Percentiles rank a stretch among this genome's conserved stretches.
These are phyloP conservation scores for Phytophthora cactorum DNA, from an alignment of 352 stramenopile species.

Conservation along the genomic window DNA sequence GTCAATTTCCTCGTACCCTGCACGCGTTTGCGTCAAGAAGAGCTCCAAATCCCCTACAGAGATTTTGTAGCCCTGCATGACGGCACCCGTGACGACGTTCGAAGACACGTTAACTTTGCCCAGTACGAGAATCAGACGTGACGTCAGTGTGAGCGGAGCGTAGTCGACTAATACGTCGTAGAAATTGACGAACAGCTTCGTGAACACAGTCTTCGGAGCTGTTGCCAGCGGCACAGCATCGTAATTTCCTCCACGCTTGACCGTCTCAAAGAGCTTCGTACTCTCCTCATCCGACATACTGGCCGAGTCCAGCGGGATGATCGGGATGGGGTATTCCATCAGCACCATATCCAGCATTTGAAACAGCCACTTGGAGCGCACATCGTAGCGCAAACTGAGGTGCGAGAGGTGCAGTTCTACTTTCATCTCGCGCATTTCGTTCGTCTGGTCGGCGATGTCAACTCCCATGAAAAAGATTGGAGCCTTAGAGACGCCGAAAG, in stretches of 20 bases:
- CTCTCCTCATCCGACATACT: slow-evolving; percentile 66
- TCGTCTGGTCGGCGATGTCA: slow-evolving; percentile 82
- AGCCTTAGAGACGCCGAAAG: slow-evolving; percentile 74
- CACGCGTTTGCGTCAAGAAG: slow-evolving; percentile 68
- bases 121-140: slow-evolving; percentile 77
- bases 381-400: slow-evolving; percentile 82
- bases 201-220: slow-evolving; percentile 85
- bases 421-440: slow-evolving; percentile 91
- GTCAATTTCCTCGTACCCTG: slow-evolving; percentile 78
- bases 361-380: slow-evolving; percentile 82
- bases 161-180: slow-evolving; percentile 88
- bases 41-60: slow-evolving; percentile 72
- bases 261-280: slow-evolving; percentile 44
- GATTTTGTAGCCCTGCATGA: slow-evolving; percentile 90
- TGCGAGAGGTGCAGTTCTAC: slow-evolving; percentile 88
- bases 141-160: slow-evolving; percentile 60
- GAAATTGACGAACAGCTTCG: slow-evolving; percentile 88
- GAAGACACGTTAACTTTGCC: slow-evolving; percentile 81
- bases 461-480: slow-evolving; percentile 83
- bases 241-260: slow-evolving; percentile 39
- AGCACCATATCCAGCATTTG: slow-evolving; percentile 80
- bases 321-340: slow-evolving; percentile 82
- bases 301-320: slow-evolving; percentile 84
- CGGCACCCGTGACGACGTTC: slow-evolving; percentile 86
- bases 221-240: slow-evolving; percentile 72